Evolutionary conservation across 192 early-diverging fungal species (phyloP), one percentile per base, ranked within the genome.

Genomic region (Gamsiella multidivaricata): DNA sequence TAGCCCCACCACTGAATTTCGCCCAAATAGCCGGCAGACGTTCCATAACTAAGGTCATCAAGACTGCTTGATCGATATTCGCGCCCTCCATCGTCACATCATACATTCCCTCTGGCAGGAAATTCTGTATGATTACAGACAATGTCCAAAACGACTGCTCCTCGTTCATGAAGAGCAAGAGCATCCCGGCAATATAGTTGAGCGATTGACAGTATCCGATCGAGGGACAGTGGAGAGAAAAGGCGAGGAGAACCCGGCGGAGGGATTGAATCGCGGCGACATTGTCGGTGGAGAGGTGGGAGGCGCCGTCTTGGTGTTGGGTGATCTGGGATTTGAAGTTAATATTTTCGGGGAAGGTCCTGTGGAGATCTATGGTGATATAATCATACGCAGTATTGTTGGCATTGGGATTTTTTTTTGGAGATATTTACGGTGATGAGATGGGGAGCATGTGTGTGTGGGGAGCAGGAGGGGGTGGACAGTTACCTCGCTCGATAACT

Each of bases 151-250:
- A 96, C 12, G 91, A 89, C 20, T 87, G 83, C 51, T 92, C 90
- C 59, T 95, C 94, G 22, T 89, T 86, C 55, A 85, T 75, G 58
- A 92, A 88, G 9, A 95, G 73, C 15, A 95, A 81, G 11, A 95
- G 81, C 29, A 93, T 78, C 18, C 89, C 94, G 33, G 82, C 92
- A 51, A 95, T 79, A 52, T 93, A 93, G 64, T 94, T 95, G 58
- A 95, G 86, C 3, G 89, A 89, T 70, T 95, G 94, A 70, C 92
- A 93, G 81, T 95, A 95, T 9, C 94, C 94, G 37, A 95, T 92
- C 22, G 87, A 62, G 53, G 91, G 88, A 51, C 88, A 90, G 69
- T 92, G 88, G 26, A 88, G 20, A 37, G 88, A 89, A 69, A 93
- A 95, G 1, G 91, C 90, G 23, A 89, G 80, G 0, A 95, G 82